Base-by-base conservation (phyloP, 139 green algal genomes). In the Mesotaenium endlicherianum region DNA sequence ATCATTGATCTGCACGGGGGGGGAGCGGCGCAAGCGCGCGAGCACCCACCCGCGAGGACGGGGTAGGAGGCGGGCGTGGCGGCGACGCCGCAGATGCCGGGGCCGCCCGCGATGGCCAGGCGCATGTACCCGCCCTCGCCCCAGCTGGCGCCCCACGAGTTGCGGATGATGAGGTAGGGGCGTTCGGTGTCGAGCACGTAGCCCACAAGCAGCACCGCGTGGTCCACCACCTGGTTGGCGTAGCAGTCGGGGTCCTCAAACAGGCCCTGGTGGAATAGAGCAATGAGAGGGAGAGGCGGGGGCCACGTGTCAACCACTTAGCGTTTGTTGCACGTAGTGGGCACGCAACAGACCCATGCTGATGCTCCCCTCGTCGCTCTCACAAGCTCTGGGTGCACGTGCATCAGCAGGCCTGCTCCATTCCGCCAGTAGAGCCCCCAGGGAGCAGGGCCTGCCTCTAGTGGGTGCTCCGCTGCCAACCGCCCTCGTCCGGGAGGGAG, bases 141-240 rank as follows among this genome's bases (percentile, higher is more conserved):
- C 90, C 89, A 97, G 0, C 91, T 91, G 80, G 91, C 87, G 34
- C 93, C 93, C 76, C 81, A 89, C 41, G 75, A 90, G 86, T 93
- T 93, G 67, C 89, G 83, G 49, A 92, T 89, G 68, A 93, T 89
- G 86, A 86, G 91, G 77, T 89, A 90, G 0, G 91, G 85, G 39
- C 85, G 91, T 30, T 90, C 86, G 49, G 94, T 90, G 47, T 88
- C 81, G 16, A 92, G 85, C 16, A 91, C 93, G 92, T 94, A 98
- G 50, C 95, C 95, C 30, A 97, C 89, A 0, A 98, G 90, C 14
- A 82, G 89, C 40, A 97, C 88, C 40, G 95, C 87, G 86, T 98
- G 95, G 92, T 97, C 96, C 60, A 93, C 60, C 8, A 36, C 60
- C 41, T 11, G 41, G 5, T 72, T 72, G 11, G 60, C 41, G 60